phyloP scores from a whole-genome alignment of 2,329 filamentous ascomycete genomes.

The Botrytis aclada region DNA sequence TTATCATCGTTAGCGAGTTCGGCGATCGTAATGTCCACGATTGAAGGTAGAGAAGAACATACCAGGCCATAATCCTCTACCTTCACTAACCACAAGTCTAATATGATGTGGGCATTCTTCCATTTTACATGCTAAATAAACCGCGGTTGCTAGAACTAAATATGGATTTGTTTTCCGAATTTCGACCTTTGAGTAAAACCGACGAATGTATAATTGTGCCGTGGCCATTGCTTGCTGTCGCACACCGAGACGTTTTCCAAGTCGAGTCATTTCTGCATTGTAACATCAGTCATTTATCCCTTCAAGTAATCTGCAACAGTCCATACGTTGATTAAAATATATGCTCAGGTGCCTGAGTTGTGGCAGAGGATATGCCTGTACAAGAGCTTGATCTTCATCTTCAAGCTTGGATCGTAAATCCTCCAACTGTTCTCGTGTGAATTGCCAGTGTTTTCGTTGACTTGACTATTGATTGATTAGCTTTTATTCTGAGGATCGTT shows the following conservation, averaged over 20 bases:
- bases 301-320: background rate
- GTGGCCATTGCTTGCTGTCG: slow-evolving; percentile 92
- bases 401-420: slow-evolving; percentile 73
- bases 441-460: slow-evolving; percentile 86
- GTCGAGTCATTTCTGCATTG: slow-evolving; percentile 67
- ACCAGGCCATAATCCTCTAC: slow-evolving; percentile 78
- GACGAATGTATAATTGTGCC: slow-evolving; percentile 89
- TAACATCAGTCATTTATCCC: slow-evolving; percentile 11
- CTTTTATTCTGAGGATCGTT: background rate
- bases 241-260: slow-evolving; percentile 79
- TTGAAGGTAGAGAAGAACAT: slow-evolving; percentile 3
- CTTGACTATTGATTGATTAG: slow-evolving; percentile 57
- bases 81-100: slow-evolving; percentile 81
- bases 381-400: slow-evolving; percentile 69
- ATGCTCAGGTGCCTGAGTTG: slow-evolving; percentile 81
- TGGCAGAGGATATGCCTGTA: slow-evolving; percentile 78
- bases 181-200: slow-evolving; percentile 89
- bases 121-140: slow-evolving; percentile 97
- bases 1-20: slow-evolving; percentile 21
- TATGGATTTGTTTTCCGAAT: slow-evolving; percentile 92
- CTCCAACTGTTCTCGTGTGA: slow-evolving; percentile 76
- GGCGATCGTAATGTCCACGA: background rate
- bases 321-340: slow-evolving; percentile 84
- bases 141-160: slow-evolving; percentile 84
- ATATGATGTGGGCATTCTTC: slow-evolving; percentile 98